These are phyloP conservation scores for Yarrowia phangngaensis DNA, from an alignment of 805 yeast species.

Conservation along the genomic window DNA sequence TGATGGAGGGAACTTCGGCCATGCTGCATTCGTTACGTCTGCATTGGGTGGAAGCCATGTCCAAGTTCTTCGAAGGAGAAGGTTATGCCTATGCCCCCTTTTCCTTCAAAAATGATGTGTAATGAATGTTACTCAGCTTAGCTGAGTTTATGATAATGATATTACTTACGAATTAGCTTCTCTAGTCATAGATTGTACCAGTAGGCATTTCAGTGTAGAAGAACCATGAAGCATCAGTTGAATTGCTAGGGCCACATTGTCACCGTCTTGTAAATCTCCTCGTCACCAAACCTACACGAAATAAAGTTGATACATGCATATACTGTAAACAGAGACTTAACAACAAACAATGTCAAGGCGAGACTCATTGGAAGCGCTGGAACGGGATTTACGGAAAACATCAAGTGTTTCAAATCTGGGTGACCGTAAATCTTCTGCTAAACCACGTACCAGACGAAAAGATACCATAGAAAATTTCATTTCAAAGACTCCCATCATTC, in stretches of 20 bases:
- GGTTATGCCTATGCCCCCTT: slow-evolving; percentile 88
- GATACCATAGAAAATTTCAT: slow-evolving; percentile 53
- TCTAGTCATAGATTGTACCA: background rate
- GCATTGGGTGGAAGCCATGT: slow-evolving; percentile 99
- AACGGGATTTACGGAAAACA: slow-evolving; percentile 16
- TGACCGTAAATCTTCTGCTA: slow-evolving; percentile 6
- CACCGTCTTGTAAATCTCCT: no score
- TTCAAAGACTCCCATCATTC: slow-evolving; percentile 41
- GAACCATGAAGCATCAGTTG: background rate
- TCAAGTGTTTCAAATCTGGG: background rate
- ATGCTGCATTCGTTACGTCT: slow-evolving; percentile 95
- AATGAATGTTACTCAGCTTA: no score
- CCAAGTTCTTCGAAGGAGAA: slow-evolving; percentile 96
- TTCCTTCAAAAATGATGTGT: slow-evolving; percentile 40
- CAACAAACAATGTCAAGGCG: background rate
- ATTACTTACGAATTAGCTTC: background rate
- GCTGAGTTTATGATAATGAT: background rate
- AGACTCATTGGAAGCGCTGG: slow-evolving; percentile 18
- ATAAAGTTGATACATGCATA: no score
- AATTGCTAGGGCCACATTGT: no score
- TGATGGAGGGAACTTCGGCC: slow-evolving; percentile 99
- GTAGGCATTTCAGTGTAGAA: background rate
- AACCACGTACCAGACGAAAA: slow-evolving; percentile 40
- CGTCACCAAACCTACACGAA: background rate
- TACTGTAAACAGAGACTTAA: background rate